These are phyloP conservation scores for Rhodocollybia butyracea DNA, from an alignment of 768 basidiomycete species.

Conservation along the genomic window DNA sequence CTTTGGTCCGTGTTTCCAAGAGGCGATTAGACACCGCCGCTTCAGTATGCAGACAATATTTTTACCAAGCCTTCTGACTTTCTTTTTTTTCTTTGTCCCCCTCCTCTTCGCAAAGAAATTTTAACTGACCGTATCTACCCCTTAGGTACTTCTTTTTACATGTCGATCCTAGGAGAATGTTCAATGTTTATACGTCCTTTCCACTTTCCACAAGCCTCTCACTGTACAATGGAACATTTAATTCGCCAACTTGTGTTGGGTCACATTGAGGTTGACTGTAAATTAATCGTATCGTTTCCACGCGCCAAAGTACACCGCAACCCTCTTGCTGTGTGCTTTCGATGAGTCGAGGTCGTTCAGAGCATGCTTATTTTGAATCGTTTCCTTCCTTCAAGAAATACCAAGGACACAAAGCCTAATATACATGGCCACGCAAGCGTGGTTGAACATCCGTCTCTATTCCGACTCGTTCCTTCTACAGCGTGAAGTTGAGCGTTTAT, in stretches of 20 bases:
- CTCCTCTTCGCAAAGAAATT: neutral
- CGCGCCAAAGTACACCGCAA: too few relatives aligned
- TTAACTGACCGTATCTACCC: neutral
- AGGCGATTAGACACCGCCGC: constrained; percentile 90
- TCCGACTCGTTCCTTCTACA: neutral
- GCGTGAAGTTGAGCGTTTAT: neutral
- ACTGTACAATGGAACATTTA: too few relatives aligned
- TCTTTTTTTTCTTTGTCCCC: neutral
- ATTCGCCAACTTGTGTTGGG: too few relatives aligned
- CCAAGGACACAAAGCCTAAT: neutral
- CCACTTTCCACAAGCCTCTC: too few relatives aligned
- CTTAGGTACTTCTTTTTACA: too few relatives aligned
- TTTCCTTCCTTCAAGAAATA: neutral
- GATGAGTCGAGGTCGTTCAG: too few relatives aligned
- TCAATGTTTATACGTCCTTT: too few relatives aligned
- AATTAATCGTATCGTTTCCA: too few relatives aligned
- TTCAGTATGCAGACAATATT: constrained; percentile 66
- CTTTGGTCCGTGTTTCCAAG: constrained; percentile 99
- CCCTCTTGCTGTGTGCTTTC: too few relatives aligned
- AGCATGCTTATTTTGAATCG: neutral
- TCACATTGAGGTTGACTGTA: too few relatives aligned
- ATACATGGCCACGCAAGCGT: neutral
- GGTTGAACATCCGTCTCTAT: neutral
- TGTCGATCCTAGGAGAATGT: too few relatives aligned
- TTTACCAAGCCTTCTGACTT: constrained; percentile 72